A percentile compares a stretch with the other conserved stretches of the same genome.
Conservation (phyloP, 2,329 filamentous ascomycete genomes). For the Cytospora chrysosperma region DNA sequence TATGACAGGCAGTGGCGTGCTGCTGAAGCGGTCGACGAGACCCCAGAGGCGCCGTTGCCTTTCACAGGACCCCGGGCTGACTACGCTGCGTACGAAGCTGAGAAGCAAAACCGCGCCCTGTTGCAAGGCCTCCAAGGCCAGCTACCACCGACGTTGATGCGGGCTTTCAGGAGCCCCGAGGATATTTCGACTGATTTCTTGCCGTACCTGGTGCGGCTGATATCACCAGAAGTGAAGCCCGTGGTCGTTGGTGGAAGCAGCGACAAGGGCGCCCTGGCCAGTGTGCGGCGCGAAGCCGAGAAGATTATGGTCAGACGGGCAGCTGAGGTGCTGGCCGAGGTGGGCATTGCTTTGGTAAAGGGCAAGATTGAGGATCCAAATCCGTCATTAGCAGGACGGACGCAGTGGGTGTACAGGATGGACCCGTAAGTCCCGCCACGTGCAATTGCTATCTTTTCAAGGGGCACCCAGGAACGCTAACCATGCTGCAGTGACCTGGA, state of each 20-base stretch:
- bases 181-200: slow-evolving; percentile 79
- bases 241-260: slow-evolving; percentile 72
- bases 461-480: neutral
- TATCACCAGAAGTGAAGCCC: slow-evolving; percentile 88
- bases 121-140: slow-evolving; percentile 72
- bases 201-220: slow-evolving; percentile 78
- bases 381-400: slow-evolving; percentile 49
- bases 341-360: slow-evolving; percentile 78
- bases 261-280: slow-evolving; percentile 61
- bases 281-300: slow-evolving; percentile 83
- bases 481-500: slow-evolving; percentile 64
- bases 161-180: slow-evolving; percentile 76
- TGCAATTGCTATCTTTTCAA: slow-evolving; percentile 30
- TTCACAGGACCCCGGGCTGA: slow-evolving; percentile 83
- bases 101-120: slow-evolving; percentile 73
- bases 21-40: slow-evolving; percentile 46
- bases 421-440: slow-evolving; percentile 68
- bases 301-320: slow-evolving; percentile 77
- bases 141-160: slow-evolving; percentile 68
- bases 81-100: slow-evolving; percentile 75
- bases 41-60: slow-evolving; percentile 57
- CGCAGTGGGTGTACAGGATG: slow-evolving; percentile 86
- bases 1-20: slow-evolving; percentile 47
- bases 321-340: slow-evolving; percentile 77
- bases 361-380: slow-evolving; percentile 65